These are phyloP conservation scores for Russula sp. DNA, from an alignment of 768 basidiomycete genomes.

Conservation along the genomic window DNA sequence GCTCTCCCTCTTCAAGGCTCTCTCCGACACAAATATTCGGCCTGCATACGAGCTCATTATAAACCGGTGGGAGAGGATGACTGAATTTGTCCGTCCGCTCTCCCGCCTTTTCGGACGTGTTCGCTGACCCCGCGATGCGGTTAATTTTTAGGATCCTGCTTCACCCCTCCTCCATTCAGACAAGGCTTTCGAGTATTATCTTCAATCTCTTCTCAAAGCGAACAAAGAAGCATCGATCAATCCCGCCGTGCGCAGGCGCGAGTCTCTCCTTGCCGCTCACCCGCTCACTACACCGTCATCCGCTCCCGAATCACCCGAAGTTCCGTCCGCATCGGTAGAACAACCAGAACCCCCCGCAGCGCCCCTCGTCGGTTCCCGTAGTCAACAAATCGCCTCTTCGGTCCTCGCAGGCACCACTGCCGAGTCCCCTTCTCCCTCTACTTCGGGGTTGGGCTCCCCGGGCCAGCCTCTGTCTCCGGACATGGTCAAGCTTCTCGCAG, in stretches of 20 bases:
- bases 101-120: background rate
- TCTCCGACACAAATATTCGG: conserved; percentile 57
- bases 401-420: conserved; percentile 29
- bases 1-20: conserved; percentile 59
- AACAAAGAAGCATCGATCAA: conserved; percentile 52
- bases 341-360: background rate
- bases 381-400: conserved; percentile 40
- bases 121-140: conserved; percentile 15
- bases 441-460: conserved; percentile 1
- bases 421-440: background rate
- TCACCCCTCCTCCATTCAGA: conserved; percentile 68
- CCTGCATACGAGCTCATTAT: conserved; percentile 69
- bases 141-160: conserved; percentile 46
- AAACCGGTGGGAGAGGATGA: conserved; percentile 76
- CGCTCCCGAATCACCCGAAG: background rate
- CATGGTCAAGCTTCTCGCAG: conserved; percentile 40
- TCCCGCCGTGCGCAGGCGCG: conserved; percentile 62
- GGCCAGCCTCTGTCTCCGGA: conserved; percentile 27
- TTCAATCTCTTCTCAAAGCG: conserved; percentile 56
- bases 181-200: conserved; percentile 70
- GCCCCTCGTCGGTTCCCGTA: conserved; percentile 29
- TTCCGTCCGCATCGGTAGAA: conserved; percentile 5
- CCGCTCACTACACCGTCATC: conserved; percentile 13
- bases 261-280: conserved; percentile 46
- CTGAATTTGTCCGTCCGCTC: conserved; percentile 63